phyloP scores from a whole-genome alignment of 176 grass and related monocot species.

The Thalia dealbata region DNA sequence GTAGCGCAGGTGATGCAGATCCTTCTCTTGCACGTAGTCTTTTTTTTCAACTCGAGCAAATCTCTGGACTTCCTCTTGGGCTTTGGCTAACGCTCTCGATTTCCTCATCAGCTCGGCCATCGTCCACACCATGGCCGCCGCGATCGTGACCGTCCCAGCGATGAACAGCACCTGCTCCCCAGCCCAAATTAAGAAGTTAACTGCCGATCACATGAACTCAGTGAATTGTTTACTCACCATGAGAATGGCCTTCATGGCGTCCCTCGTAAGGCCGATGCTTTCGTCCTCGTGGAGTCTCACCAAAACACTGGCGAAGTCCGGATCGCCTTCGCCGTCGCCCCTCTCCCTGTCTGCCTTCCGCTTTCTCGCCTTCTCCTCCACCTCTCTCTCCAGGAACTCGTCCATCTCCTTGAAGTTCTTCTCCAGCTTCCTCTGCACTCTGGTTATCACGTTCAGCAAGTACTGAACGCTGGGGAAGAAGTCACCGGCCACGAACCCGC shows the following conservation, averaged over 20 bases:
- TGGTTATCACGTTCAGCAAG: neutral
- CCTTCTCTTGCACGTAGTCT: neutral
- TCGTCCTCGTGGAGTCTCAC: constrained; percentile 18
- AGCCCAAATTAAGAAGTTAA: neutral
- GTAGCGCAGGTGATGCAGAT: constrained; percentile 18
- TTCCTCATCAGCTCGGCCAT: constrained; percentile 30
- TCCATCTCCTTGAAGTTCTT: constrained; percentile 4
- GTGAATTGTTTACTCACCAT: constrained; percentile 1
- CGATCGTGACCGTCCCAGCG: constrained; percentile 17
- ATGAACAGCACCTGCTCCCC: constrained; percentile 16
- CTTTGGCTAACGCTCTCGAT: constrained; percentile 11
- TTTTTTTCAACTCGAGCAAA: neutral
- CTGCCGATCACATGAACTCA: no score
- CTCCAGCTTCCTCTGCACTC: neutral
- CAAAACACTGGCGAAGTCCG: constrained; percentile 22
- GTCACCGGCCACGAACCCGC: constrained; percentile 1
- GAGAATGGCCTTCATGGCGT: constrained; percentile 18
- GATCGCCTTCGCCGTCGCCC: neutral
- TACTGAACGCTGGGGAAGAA: neutral
- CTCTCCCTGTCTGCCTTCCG: neutral
- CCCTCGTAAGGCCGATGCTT: constrained; percentile 1
- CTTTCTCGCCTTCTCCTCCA: neutral
- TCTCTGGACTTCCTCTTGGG: constrained; percentile 19
- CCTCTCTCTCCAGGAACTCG: constrained; percentile 4
- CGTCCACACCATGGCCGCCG: constrained; percentile 13